A percentile compares a stretch with the other conserved stretches of the same genome.
Evolutionary conservation across 108 stramenopile genomes (phyloP).

Genomic region (Fragilariopsis cylindrus): DNA sequence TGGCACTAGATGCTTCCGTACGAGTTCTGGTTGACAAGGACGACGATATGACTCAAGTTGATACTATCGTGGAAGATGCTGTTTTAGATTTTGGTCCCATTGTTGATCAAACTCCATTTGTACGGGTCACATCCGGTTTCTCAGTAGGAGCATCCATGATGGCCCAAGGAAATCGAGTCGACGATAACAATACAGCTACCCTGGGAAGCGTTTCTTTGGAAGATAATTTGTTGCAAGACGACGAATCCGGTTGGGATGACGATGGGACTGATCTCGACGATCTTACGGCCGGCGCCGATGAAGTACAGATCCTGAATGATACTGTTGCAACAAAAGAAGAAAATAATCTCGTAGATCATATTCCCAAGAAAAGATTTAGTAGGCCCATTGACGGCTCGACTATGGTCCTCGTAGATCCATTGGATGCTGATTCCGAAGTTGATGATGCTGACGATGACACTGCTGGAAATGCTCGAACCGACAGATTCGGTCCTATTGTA

Average conservation of each 20-base stretch:
- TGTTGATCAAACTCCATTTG: constrained; percentile 47
- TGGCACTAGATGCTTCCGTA: constrained; percentile 29
- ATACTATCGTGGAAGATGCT: constrained; percentile 29
- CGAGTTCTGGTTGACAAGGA: constrained; percentile 25
- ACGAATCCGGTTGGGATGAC: constrained; percentile 26
- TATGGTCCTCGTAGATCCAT: constrained; percentile 24
- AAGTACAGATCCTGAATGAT: neutral
- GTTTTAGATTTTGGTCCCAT: constrained; percentile 34
- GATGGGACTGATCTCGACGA: constrained; percentile 26
- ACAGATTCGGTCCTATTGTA: constrained; percentile 39
- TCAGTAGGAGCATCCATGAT: constrained; percentile 38
- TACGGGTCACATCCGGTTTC: constrained; percentile 5
- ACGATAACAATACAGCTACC: constrained; percentile 26
- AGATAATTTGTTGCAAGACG: neutral
- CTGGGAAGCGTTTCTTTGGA: constrained; percentile 8
- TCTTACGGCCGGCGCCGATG: constrained; percentile 15
- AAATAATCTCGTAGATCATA: constrained; percentile 28
- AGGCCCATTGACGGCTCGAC: constrained; percentile 28
- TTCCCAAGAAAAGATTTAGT: constrained; percentile 11
- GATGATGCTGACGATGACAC: constrained; percentile 27
- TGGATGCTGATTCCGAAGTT: constrained; percentile 25
- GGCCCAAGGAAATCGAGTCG: constrained; percentile 3
- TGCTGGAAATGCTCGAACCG: neutral
- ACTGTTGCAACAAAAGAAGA: constrained; percentile 11
- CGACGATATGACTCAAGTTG: constrained; percentile 25